Base-by-base conservation (phyloP, 179 eudicot genomes). In the Vitellaria paradoxa region DNA sequence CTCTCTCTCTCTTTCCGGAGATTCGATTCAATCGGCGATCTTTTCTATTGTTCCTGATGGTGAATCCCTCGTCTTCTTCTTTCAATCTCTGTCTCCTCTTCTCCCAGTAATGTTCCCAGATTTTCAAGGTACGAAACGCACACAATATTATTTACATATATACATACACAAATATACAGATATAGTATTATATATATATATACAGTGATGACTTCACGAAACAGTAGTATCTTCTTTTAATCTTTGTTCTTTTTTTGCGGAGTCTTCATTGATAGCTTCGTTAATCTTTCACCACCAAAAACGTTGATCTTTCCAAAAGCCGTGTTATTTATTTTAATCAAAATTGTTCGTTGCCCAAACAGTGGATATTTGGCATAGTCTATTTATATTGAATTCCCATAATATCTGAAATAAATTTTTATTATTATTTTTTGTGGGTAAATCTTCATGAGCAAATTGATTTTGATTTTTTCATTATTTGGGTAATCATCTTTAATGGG, bases 11-110 rank as follows among this genome's bases (percentile, higher is more conserved):
- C 12, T 56, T n/a, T 75, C 63, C 68, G 47, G 69, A 76, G 84
- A 88, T 84, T 84, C 89, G 79, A 86, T 79, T 85, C 73, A 81
- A 75, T 77, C 81, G 80, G 80, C 74, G 79, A 73, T 82, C 82
- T 70, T 84, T 82, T 56, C 76, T 45, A 37, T 60, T 57, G 20
- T 74, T 78, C 65, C 75, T 80, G 46, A 14, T 42, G 45, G 40
- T 37, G 59, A 55, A 79, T 69, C 70, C 55, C 64, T 71, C 76
- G 52, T 57, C 65, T 65, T 72, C 63, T 18, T 65, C 81, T 60
- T 26, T 21, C 78, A 65, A 81, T 81, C 77, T 79, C 46, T 67
- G 56, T 73, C 65, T 56, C 65, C 59, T 55, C 55, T 37, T 42
- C 70, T 30, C 73, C 52, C 67, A 81, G 46, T 66, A 79, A 87